A percentile compares a stretch with the other conserved stretches of the same genome.
These are phyloP conservation scores for Theileria equi DNA, from an alignment of 169 alveolate genomes.

Conservation along the genomic window DNA sequence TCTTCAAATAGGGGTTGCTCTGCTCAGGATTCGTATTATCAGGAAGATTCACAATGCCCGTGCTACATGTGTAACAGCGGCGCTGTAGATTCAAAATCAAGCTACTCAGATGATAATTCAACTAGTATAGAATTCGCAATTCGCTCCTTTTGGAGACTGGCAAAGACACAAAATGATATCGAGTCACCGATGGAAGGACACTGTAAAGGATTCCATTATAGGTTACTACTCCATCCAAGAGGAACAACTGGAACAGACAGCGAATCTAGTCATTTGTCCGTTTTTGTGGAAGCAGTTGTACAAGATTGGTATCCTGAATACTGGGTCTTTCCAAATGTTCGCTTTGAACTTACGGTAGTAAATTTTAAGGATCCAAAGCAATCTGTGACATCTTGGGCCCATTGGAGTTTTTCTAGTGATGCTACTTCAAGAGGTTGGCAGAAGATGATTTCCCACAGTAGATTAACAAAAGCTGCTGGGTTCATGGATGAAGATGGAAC, in stretches of 20 bases:
- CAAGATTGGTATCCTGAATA: constrained; percentile 89
- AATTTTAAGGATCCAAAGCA: constrained; percentile 84
- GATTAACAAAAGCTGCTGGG: constrained; percentile 83
- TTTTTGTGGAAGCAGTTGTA: constrained; percentile 84
- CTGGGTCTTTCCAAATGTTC: constrained; percentile 89
- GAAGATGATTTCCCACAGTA: constrained; percentile 85
- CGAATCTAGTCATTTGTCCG: constrained; percentile 82
- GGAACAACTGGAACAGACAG: constrained; percentile 87
- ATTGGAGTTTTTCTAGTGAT: constrained; percentile 86
- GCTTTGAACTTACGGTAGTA: constrained; percentile 87
- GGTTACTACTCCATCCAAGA: constrained; percentile 84
- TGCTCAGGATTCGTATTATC: constrained; percentile 35
- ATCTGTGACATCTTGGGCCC: constrained; percentile 89
- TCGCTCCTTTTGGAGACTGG: constrained; percentile 85
- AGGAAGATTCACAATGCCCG: constrained; percentile 62
- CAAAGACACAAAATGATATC: constrained; percentile 85
- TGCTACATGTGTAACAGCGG: constrained; percentile 62
- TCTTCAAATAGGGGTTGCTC: constrained; percentile 17
- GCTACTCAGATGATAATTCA: constrained; percentile 42
- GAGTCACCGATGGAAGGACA: constrained; percentile 86
- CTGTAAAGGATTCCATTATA: constrained; percentile 83
- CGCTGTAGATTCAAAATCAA: constrained; percentile 38
- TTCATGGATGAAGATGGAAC: constrained; percentile 89
- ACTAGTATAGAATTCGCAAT: constrained; percentile 80
- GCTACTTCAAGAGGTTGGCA: constrained; percentile 90